Conservation (phyloP, 2,329 filamentous ascomycete species). For the Beauveria asiatica region DNA sequence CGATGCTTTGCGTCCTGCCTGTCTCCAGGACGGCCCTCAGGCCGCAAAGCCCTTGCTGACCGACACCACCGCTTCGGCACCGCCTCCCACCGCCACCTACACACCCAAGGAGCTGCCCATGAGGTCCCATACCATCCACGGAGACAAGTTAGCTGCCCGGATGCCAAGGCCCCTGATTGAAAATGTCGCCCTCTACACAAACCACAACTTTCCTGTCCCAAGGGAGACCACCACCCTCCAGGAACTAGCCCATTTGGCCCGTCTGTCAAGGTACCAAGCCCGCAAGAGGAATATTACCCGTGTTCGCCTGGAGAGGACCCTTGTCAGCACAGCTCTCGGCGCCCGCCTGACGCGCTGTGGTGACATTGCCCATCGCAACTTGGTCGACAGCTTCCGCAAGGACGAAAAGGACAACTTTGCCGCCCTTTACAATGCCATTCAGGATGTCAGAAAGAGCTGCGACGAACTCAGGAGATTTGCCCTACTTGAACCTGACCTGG, state of each 20-base stretch:
- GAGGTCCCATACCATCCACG: slow-evolving; percentile 2
- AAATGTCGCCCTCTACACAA: slow-evolving; percentile 59
- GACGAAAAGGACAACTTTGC: slow-evolving; percentile 75
- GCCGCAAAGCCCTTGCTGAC: slow-evolving; percentile 4
- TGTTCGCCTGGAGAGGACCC: slow-evolving; percentile 62
- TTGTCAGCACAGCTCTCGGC: slow-evolving; percentile 67
- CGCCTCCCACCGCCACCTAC: background rate
- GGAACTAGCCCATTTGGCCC: slow-evolving; percentile 69
- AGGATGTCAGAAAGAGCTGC: slow-evolving; percentile 71
- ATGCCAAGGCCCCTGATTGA: slow-evolving; percentile 45
- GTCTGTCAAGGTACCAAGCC: slow-evolving; percentile 72
- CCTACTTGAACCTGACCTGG: slow-evolving; percentile 63
- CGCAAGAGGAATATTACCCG: slow-evolving; percentile 68
- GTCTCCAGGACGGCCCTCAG: slow-evolving; percentile 3
- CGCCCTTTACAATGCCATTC: slow-evolving; percentile 65
- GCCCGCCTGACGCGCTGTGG: slow-evolving; percentile 67
- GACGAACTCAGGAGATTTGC: slow-evolving; percentile 64
- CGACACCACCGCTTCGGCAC: slow-evolving; percentile 1
- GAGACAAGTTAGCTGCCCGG: slow-evolving; percentile 1
- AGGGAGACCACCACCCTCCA: slow-evolving; percentile 61
- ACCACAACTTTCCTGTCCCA: slow-evolving; percentile 50
- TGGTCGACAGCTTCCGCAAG: slow-evolving; percentile 69
- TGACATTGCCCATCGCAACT: slow-evolving; percentile 63
- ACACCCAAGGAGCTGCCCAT: background rate
- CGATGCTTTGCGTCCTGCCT: background rate